Evolutionary conservation across 2,329 filamentous ascomycete species (phyloP).

Genomic region (Fusarium robinianum): DNA sequence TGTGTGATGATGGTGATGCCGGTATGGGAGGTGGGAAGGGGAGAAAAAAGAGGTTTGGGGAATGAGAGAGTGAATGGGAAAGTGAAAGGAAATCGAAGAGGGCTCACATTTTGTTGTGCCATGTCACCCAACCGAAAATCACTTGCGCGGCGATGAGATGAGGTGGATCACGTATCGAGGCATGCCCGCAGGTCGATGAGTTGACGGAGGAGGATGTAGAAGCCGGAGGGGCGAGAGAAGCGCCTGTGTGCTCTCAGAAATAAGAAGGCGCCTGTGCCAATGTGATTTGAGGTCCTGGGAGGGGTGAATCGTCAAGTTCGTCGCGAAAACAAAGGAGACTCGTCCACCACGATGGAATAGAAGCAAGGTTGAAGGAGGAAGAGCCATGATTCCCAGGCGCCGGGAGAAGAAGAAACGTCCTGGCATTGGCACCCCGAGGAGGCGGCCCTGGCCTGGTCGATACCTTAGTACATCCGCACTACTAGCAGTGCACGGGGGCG

Average conservation of each 20-base stretch:
- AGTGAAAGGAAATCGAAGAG: slow-evolving; percentile 15
- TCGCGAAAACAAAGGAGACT: slow-evolving; percentile 34
- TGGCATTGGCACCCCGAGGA: slow-evolving; percentile 45
- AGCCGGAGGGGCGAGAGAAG: slow-evolving; percentile 19
- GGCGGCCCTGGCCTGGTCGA: slow-evolving; percentile 44
- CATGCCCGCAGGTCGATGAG: slow-evolving; percentile 38
- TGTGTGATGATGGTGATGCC: slow-evolving; percentile 15
- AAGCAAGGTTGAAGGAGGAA: slow-evolving; percentile 44
- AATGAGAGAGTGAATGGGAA: slow-evolving; percentile 27
- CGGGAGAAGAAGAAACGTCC: slow-evolving; percentile 47
- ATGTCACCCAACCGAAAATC: slow-evolving; percentile 42
- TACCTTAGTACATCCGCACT: slow-evolving; percentile 41
- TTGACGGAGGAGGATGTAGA: slow-evolving; percentile 28
- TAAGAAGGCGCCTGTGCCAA: neutral
- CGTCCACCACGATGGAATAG: slow-evolving; percentile 37
- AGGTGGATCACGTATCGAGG: slow-evolving; percentile 40
- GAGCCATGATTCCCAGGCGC: slow-evolving; percentile 43
- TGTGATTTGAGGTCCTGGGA: slow-evolving; percentile 5
- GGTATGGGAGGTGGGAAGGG: slow-evolving; percentile 9
- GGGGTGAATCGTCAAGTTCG: slow-evolving; percentile 16
- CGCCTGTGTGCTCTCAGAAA: slow-evolving; percentile 2
- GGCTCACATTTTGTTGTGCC: slow-evolving; percentile 47
- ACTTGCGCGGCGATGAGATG: slow-evolving; percentile 43
- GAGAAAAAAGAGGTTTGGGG: slow-evolving; percentile 19
- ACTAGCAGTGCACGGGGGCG: slow-evolving; percentile 44